These are phyloP conservation scores for Amaranthus cruentus DNA, from an alignment of 148 eudicot species.

Conservation along the genomic window DNA sequence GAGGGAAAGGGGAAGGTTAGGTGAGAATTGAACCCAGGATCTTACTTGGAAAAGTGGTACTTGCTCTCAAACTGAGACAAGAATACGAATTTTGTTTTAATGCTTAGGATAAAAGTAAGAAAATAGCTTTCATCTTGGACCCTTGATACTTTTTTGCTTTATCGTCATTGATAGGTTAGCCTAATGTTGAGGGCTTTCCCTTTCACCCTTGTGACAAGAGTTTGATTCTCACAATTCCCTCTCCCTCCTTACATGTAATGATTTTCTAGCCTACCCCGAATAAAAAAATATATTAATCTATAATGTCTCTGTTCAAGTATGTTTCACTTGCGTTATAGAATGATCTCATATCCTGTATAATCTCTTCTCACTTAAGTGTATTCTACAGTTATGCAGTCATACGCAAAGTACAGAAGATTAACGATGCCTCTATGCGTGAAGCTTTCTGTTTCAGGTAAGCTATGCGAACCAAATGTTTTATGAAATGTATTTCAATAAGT, in stretches of 20 bases:
- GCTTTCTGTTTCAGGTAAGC: constrained; percentile 50
- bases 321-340: neutral
- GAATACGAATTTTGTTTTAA: too few relatives aligned
- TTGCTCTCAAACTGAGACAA: neutral
- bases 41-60: neutral
- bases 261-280: too few relatives aligned
- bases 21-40: too few relatives aligned
- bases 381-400: constrained; percentile 64
- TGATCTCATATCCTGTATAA: neutral
- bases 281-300: too few relatives aligned
- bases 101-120: neutral
- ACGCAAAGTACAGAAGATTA: constrained; percentile 60
- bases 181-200: too few relatives aligned
- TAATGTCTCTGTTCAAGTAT: neutral
- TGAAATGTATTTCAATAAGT: too few relatives aligned
- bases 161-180: too few relatives aligned
- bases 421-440: constrained; percentile 39
- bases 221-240: too few relatives aligned
- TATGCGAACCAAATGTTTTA: neutral
- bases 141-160: neutral
- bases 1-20: too few relatives aligned
- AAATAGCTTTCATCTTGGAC: neutral
- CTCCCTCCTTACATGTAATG: too few relatives aligned
- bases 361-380: neutral
- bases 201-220: too few relatives aligned